Base-by-base conservation (phyloP, 495 filamentous ascomycete species). In the Achaetomiella virescens region DNA sequence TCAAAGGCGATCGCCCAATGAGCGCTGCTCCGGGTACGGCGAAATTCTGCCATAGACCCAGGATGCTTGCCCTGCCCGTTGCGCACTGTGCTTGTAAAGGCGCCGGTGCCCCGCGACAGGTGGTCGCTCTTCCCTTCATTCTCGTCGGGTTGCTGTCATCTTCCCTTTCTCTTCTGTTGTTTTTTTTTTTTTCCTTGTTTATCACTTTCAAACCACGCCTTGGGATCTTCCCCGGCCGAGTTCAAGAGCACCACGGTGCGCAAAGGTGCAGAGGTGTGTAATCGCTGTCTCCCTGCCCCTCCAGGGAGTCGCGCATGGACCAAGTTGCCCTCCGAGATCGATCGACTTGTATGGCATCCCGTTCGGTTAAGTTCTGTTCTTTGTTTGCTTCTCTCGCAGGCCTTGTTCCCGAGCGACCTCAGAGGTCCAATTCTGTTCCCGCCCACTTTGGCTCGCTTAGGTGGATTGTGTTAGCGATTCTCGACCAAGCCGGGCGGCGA, bases 21-120 rank as follows among this genome's bases (percentile, higher is more conserved):
- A 58, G 35, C 9, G n/a, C 24, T n/a, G 24, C 59, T 57, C 59
- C 59, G 59, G 44, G 38, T 49, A 43, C 59, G 59, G 59, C 58
- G 48, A 57, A 51, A 44, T 27, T 52, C 45, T 42, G 48, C 20
- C 11, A 31, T 25, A n/a, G n/a, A n/a, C 24, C 21, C 5, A 14
- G 14, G 17, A 17, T 40, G 52, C 48, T 49, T 37, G n/a, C n/a
- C 54, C n/a, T 38, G 17, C 38, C 24, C 50, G 41, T 20, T 20
- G 48, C 54, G 53, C 59, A 61, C 53, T 54, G 59, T 57, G 49
- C 17, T 1, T 42, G 42, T 22, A 57, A 57, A 58, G 38, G 38
- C 36, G 38, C 44, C n/a, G 36, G n/a, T 61, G 45, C 54, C 52
- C 46, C 27, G 55, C 40, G 60, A 31, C 27, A 31, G 27, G 55